Percentiles rank a stretch among this genome's conserved stretches.
These are phyloP conservation scores for Candida methanosorbosa DNA, from an alignment of 805 yeast genomes.

Conservation along the genomic window DNA sequence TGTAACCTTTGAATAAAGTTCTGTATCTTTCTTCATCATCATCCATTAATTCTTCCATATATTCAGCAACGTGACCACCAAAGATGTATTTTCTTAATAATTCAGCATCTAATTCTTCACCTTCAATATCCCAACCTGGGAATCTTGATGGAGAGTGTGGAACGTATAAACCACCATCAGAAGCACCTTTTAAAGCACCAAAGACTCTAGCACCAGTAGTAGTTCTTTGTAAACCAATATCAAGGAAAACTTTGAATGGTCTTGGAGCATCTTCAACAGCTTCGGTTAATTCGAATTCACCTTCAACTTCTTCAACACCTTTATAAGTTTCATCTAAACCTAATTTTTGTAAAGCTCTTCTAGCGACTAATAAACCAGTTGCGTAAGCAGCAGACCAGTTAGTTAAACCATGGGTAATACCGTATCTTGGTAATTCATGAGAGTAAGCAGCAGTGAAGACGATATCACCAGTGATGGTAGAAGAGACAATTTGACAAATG, in stretches of 20 bases:
- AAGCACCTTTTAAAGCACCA: conserved; percentile 99
- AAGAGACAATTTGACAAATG: conserved; percentile 94
- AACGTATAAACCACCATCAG: conserved; percentile 98
- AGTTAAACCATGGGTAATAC: conserved; percentile 96
- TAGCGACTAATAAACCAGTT: conserved; percentile 95
- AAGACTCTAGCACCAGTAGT: conserved; percentile 99
- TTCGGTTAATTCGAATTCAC: conserved; percentile 97
- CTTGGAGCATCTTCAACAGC: conserved; percentile 99
- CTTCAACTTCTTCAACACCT: conserved; percentile 99
- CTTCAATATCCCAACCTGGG: conserved; percentile 99
- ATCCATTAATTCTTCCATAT: conserved; percentile 99
- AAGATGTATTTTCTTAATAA: conserved; percentile 97
- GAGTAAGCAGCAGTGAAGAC: conserved; percentile 98
- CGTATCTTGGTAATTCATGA: conserved; percentile 97
- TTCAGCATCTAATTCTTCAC: conserved; percentile 97
- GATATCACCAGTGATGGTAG: conserved; percentile 94
- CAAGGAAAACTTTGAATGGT: conserved; percentile 99
- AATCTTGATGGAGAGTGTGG: conserved; percentile 99
- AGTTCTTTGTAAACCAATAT: conserved; percentile 99
- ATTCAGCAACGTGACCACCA: conserved; percentile 99
- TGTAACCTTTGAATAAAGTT: conserved; percentile 91
- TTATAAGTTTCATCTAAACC: conserved; percentile 96
- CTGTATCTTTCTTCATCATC: conserved; percentile 99
- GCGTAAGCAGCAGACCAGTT: conserved; percentile 99
- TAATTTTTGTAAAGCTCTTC: conserved; percentile 97